Evolutionary conservation across 2,329 filamentous ascomycete genomes (phyloP).

Genomic region (Fusarium sp.): DNA sequence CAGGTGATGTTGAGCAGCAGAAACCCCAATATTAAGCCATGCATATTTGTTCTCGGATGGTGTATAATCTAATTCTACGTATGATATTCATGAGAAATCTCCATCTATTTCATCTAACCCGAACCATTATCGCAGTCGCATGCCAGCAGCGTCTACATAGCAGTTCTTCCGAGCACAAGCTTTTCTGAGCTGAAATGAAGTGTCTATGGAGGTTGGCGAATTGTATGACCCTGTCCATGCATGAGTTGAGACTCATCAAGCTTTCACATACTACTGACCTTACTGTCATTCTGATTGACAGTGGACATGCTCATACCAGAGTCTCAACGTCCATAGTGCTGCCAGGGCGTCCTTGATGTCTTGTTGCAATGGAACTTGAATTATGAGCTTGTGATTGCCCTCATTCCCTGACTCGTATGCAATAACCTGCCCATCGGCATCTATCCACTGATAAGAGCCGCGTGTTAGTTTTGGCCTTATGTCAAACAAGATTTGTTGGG

Average conservation of each 20-base stretch:
- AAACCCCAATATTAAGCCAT: background rate
- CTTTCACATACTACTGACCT: background rate
- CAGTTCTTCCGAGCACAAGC: background rate
- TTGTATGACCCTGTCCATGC: background rate
- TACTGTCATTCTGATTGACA: background rate
- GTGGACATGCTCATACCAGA: slow-evolving; percentile 15
- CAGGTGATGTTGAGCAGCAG: slow-evolving; percentile 10
- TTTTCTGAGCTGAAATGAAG: background rate
- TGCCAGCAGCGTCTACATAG: background rate
- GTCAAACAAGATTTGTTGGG: slow-evolving; percentile 5
- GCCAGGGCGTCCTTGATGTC: slow-evolving; percentile 2
- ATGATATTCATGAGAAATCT: background rate
- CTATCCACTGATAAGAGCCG: slow-evolving; percentile 19
- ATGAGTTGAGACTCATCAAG: background rate
- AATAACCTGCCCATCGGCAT: background rate
- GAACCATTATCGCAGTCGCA: rapidly evolving
- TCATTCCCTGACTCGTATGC: background rate
- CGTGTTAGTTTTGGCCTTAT: slow-evolving; percentile 6
- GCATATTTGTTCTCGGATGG: background rate
- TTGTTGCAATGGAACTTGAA: background rate
- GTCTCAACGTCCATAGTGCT: slow-evolving; percentile 20
- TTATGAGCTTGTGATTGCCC: background rate
- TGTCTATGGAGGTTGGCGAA: background rate
- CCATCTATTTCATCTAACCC: background rate
- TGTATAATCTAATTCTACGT: background rate